Base-by-base conservation (phyloP, 306 rosid genomes). In the Elaeagnus macrophylla region DNA sequence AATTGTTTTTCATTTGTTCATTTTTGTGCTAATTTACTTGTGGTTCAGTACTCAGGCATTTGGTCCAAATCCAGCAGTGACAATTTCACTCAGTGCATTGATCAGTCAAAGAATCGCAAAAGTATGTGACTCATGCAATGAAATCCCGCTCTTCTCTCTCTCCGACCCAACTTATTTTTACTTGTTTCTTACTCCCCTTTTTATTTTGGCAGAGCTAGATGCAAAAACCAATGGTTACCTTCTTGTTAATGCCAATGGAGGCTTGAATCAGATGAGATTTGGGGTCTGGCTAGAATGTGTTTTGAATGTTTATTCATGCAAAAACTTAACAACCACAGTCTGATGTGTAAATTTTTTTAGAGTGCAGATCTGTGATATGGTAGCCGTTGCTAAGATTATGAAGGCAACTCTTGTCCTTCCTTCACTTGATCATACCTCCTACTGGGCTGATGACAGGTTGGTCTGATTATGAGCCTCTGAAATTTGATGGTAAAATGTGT, bases 181-280 rank as follows among this genome's bases (percentile, higher is more conserved):
- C 14, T n/a, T 48, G 54, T 64, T 67, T 73, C 61, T 55, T 48
- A 11, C 4, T 25, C 3, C 32, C 32, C 52, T 45, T 46, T 38
- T 48, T 70, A 46, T 54, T 68, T 51, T 54, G 60, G 54, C 84
- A 87, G 99, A 57, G 68, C 77, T 68, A 46, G 85, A 84, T 67
- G 66, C 54, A 8, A 82, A 82, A 81, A 84, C 77, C 66, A 87
- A 82, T 44, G 99, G 96, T 25, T 91, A 82, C 76, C 72, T 91
- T 75, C 83, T 91, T 59, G 69, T 84, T 60, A 91, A 87, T 80
- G 99, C 96, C 16, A 91, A 91, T 13, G 99, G 99, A n/a, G 99
- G 99, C 67, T 68, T 91, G 81, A 91, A 91, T 75, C 99, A 91
- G 89, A 91, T 91, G 99, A 91, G 99, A 82, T 91, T 91, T 84